Percentiles rank a stretch among this genome's conserved stretches.
These are phyloP conservation scores for Lipomyces oligophaga DNA, from an alignment of 805 yeast species.

Conservation along the genomic window DNA sequence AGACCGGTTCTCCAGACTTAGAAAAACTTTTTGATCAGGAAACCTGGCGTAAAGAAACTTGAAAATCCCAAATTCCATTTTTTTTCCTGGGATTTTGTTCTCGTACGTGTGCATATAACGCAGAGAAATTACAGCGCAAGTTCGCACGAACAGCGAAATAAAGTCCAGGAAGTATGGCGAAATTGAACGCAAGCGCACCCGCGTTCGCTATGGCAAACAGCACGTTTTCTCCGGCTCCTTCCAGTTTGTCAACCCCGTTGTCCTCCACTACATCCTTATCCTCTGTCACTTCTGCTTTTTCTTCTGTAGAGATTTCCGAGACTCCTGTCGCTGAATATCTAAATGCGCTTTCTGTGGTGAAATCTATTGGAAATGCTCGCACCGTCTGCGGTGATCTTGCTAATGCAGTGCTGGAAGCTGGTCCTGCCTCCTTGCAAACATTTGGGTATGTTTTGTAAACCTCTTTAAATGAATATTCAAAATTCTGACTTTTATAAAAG, in stretches of 20 bases:
- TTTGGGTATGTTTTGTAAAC: conserved; percentile 11
- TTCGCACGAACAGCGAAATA: too few relatives aligned
- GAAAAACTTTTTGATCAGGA: too few relatives aligned
- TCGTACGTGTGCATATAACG: too few relatives aligned
- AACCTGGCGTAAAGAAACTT: too few relatives aligned
- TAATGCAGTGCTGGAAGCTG: conserved; percentile 46
- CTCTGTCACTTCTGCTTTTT: conserved; percentile 41
- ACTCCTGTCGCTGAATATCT: conserved; percentile 65
- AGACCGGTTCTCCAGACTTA: too few relatives aligned
- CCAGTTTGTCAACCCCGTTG: conserved; percentile 33
- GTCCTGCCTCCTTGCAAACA: conserved; percentile 49
- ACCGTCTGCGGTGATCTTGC: conserved; percentile 53
- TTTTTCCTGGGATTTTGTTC: too few relatives aligned
- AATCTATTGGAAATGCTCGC: conserved; percentile 53
- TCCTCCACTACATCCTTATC: conserved; percentile 53
- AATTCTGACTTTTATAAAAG: conserved; percentile 28
- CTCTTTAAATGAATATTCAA: background rate
- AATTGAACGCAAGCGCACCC: conserved; percentile 11
- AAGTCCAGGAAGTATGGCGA: too few relatives aligned
- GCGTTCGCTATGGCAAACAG: conserved; percentile 7
- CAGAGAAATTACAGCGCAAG: too few relatives aligned
- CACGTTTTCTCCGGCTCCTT: conserved; percentile 19
- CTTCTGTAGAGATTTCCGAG: conserved; percentile 53
- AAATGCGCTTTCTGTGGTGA: conserved; percentile 48
- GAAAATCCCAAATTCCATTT: too few relatives aligned